phyloP scores from a whole-genome alignment of 805 yeast genomes.

The Wickerhamiella allomyrinae region DNA sequence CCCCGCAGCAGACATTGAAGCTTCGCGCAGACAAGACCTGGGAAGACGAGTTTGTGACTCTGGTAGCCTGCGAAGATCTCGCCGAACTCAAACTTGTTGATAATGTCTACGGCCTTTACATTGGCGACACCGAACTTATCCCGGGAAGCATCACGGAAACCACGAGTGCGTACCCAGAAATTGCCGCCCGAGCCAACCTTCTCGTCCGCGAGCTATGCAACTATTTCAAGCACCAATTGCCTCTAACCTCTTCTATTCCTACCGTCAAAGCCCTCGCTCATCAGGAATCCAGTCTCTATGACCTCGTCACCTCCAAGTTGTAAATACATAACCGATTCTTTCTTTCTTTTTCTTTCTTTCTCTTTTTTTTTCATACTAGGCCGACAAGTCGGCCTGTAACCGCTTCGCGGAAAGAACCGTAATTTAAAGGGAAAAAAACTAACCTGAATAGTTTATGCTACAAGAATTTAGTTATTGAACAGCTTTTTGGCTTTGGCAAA shows the following conservation, averaged over 20 bases:
- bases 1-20: conserved; percentile 7
- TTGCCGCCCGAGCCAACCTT: conserved; percentile 2
- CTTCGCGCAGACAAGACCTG: conserved; percentile 5
- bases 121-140: conserved; percentile 13
- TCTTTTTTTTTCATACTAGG: too few species aligned
- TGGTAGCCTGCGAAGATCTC: conserved; percentile 16
- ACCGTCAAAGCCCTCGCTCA: background rate
- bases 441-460: conserved; percentile 3
- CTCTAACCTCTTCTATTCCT: background rate
- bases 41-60: conserved; percentile 17
- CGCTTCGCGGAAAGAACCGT: background rate
- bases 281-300: background rate
- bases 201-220: conserved; percentile 1
- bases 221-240: conserved; percentile 1
- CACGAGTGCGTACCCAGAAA: background rate
- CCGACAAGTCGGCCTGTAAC: too few species aligned
- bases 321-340: too few species aligned
- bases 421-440: background rate
- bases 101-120: conserved; percentile 13
- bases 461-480: too few species aligned
- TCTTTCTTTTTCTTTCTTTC: too few species aligned
- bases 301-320: background rate
- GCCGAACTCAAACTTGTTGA: conserved; percentile 13
- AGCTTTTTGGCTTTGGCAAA: conserved; percentile 34
- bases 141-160: conserved; percentile 11